Evolutionary conservation across 1,284 basidiomycete species (phyloP).

Genomic region (Moesziomyces antarcticus): DNA sequence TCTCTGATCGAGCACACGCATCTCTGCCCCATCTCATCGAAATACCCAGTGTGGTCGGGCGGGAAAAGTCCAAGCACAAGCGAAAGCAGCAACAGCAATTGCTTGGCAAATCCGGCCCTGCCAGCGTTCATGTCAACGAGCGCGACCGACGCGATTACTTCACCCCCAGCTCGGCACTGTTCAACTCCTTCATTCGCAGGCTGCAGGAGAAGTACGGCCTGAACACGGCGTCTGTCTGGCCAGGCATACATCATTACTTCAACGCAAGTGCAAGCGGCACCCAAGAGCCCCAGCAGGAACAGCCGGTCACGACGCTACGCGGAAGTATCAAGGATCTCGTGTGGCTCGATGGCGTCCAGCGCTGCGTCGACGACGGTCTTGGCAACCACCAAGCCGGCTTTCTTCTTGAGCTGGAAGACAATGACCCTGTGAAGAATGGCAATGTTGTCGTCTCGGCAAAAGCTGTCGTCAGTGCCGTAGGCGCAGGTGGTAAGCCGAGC

Average conservation of each 20-base stretch:
- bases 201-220: constrained; percentile 43
- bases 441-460: constrained; percentile 25
- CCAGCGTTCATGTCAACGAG: constrained; percentile 64
- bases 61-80: constrained; percentile 67
- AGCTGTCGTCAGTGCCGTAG: constrained; percentile 64
- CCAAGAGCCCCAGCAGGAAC: neutral
- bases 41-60: constrained; percentile 67
- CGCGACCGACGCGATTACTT: constrained; percentile 67
- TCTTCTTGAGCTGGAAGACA: constrained; percentile 26
- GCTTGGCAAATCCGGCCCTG: constrained; percentile 2
- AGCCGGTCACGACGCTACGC: constrained; percentile 12
- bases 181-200: constrained; percentile 55
- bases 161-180: constrained; percentile 63
- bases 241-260: constrained; percentile 13
- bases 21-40: constrained; percentile 59
- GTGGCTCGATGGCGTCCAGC: constrained; percentile 34
- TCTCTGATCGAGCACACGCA: too few species aligned
- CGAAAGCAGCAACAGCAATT: constrained; percentile 57
- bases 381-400: constrained; percentile 36
- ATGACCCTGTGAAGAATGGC: neutral
- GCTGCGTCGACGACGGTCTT: constrained; percentile 27
- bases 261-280: neutral
- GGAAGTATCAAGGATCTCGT: constrained; percentile 27
- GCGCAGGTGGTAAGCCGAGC: constrained; percentile 59
- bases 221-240: constrained; percentile 31